Evolutionary conservation across 306 rosid species (phyloP).

Genomic region (Casuarina cunninghamiana): DNA sequence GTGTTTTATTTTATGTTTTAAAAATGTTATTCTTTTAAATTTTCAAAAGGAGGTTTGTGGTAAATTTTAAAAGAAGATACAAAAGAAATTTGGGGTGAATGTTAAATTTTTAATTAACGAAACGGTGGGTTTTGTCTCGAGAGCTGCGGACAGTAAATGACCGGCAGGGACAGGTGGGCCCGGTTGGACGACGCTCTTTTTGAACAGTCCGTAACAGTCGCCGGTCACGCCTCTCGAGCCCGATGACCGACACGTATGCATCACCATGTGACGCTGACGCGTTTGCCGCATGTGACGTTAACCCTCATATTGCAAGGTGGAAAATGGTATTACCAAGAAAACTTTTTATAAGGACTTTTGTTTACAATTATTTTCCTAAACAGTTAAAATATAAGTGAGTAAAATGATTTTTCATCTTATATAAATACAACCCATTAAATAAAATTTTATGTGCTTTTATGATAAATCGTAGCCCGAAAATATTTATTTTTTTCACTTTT

Average conservation of each 20-base stretch:
- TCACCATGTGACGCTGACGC: conserved; percentile 4
- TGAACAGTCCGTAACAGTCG: conserved; percentile 20
- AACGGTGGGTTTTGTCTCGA: conserved; percentile 10
- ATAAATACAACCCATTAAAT: no score
- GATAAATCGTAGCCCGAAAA: no score
- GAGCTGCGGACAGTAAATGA: conserved; percentile 7
- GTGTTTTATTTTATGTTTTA: no score
- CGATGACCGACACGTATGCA: conserved; percentile 3
- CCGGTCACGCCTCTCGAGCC: conserved; percentile 9
- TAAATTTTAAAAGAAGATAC: background rate
- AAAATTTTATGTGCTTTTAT: no score
- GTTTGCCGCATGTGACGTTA: background rate
- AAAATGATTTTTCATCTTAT: no score
- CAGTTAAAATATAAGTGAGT: no score
- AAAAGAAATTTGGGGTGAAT: background rate
- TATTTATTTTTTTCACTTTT: no score
- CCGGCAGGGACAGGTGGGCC: conserved; percentile 5
- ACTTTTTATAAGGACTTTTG: no score
- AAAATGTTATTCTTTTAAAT: no score
- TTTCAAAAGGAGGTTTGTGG: no score
- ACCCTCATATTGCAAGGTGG: background rate
- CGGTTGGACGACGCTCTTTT: background rate
- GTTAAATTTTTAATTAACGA: background rate
- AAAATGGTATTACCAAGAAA: background rate
- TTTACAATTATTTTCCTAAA: no score